A percentile compares a stretch with the other conserved stretches of the same genome.
phyloP scores from a whole-genome alignment of 306 rosid species.

The Cucumis cinereus region DNA sequence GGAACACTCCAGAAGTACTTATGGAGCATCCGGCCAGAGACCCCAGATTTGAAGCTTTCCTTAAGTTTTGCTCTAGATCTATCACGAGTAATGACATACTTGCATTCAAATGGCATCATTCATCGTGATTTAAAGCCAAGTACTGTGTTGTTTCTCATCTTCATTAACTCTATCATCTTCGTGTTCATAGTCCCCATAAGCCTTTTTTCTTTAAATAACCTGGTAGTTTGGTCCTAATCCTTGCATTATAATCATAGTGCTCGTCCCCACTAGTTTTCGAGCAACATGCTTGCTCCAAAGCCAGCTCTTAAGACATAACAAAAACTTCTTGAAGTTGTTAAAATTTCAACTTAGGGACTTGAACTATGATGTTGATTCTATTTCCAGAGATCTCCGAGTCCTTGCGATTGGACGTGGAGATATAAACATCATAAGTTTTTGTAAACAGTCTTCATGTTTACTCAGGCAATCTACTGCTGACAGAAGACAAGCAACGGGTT shows the following conservation, averaged over 20 bases:
- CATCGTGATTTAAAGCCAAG: conserved; percentile 47
- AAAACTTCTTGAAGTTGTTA: not conserved
- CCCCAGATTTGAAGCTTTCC: conserved; percentile 21
- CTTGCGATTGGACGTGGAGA: not conserved
- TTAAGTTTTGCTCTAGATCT: conserved; percentile 33
- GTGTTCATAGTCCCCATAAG: not conserved
- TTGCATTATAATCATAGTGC: not conserved
- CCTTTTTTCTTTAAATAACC: not conserved
- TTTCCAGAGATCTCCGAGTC: not conserved
- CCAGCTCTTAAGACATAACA: not conserved
- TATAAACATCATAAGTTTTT: not conserved
- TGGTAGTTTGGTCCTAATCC: not conserved
- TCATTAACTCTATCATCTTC: not conserved
- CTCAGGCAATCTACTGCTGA: conserved; percentile 35
- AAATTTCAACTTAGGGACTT: not conserved
- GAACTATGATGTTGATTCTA: not conserved
- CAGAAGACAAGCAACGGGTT: conserved; percentile 26
- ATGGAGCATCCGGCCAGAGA: conserved; percentile 15
- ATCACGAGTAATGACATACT: conserved; percentile 29
- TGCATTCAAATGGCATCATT: conserved; percentile 42
- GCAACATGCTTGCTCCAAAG: not conserved
- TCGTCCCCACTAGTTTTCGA: not conserved
- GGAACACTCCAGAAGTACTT: conserved; percentile 33
- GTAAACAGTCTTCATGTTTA: not conserved
- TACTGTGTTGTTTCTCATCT: conserved; percentile 7